Conservation (phyloP, 495 filamentous ascomycete genomes). For the Bathelium albidoporum region DNA sequence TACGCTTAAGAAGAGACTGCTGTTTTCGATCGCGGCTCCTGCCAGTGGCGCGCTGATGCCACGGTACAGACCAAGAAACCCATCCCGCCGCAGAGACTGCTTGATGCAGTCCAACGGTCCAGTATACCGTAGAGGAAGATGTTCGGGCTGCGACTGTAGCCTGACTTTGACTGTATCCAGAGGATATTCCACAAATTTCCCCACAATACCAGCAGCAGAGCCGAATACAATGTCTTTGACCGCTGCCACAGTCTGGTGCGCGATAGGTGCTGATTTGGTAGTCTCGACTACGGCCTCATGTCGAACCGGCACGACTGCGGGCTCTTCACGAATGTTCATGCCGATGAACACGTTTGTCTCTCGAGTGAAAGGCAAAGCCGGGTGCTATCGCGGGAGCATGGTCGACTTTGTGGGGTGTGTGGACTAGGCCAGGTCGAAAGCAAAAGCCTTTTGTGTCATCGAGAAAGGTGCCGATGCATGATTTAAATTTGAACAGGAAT, state of each 20-base stretch:
- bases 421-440: neutral
- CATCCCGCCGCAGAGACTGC: constrained; percentile 66
- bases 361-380: constrained; percentile 1
- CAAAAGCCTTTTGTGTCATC: neutral
- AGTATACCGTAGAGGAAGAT: constrained; percentile 67
- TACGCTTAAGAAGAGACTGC: constrained; percentile 80
- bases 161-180: constrained; percentile 96
- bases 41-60: constrained; percentile 86
- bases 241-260: constrained; percentile 21
- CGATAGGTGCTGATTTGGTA: neutral
- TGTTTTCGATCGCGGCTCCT: constrained; percentile 90
- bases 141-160: constrained; percentile 72
- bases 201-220: constrained; percentile 66
- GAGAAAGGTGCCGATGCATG: neutral
- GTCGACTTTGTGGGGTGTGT: neutral
- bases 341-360: neutral
- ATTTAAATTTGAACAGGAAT: neutral
- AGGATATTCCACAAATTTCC: constrained; percentile 94
- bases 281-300: neutral
- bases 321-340: neutral
- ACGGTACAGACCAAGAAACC: constrained; percentile 72
- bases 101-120: constrained; percentile 91
- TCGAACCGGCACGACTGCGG: neutral
- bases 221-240: constrained; percentile 33
- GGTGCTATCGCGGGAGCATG: constrained; percentile 24